Evolutionary conservation across 1,284 basidiomycete species (phyloP).

Genomic region (Lentinus polychrous): DNA sequence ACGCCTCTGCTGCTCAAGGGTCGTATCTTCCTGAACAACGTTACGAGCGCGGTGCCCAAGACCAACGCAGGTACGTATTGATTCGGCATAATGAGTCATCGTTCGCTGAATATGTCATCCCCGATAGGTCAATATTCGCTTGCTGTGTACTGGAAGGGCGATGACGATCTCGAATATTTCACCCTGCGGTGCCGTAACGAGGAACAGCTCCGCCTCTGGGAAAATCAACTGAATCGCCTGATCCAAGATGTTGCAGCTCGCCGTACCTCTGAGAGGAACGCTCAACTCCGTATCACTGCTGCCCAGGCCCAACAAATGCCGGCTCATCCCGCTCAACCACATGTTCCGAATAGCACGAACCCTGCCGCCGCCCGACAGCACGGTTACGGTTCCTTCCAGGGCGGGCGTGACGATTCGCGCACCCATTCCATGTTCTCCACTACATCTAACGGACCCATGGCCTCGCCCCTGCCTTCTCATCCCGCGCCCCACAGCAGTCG

Average conservation of each 20-base stretch:
- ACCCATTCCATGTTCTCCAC: conserved; percentile 22
- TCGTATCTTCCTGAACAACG: conserved; percentile 95
- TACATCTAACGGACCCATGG: conserved; percentile 11
- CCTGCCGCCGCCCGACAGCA: conserved; percentile 23
- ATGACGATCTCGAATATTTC: conserved; percentile 90
- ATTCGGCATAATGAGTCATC: not conserved
- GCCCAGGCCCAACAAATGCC: conserved; percentile 28
- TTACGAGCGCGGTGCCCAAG: conserved; percentile 69
- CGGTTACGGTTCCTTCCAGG: conserved; percentile 16
- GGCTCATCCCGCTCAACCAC: not conserved
- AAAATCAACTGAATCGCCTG: conserved; percentile 80
- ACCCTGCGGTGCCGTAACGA: conserved; percentile 90
- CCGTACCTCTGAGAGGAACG: conserved; percentile 53
- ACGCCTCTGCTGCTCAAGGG: conserved; percentile 90
- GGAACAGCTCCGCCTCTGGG: conserved; percentile 92
- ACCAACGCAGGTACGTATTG: conserved; percentile 51
- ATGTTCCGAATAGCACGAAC: conserved; percentile 38
- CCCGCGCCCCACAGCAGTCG: conserved; percentile 32
- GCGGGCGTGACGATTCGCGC: conserved; percentile 10
- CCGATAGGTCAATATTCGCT: conserved; percentile 56
- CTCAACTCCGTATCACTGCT: conserved; percentile 23
- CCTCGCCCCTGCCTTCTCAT: conserved; percentile 24
- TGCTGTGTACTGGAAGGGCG: conserved; percentile 91
- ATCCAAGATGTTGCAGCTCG: conserved; percentile 67
- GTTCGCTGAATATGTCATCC: conserved; percentile 3